Base-by-base conservation (phyloP, 164 flowering plant species). In the Aristolochia fimbriata region DNA sequence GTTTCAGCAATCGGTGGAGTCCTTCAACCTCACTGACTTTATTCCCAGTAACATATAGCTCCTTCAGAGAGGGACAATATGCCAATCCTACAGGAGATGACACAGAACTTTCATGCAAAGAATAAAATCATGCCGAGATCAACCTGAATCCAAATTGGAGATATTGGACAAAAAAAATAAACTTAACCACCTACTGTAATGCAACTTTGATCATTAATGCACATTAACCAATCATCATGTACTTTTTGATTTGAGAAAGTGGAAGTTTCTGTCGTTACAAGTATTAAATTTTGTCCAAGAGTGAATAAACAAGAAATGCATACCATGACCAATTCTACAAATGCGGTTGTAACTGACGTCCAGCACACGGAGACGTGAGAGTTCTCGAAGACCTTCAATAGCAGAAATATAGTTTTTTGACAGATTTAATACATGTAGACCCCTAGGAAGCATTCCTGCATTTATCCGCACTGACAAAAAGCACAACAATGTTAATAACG, bases 21-120 rank as follows among this genome's bases (percentile, higher is more conserved):
- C 97, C 97, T 57, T 93, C 99, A 4, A 89, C 80, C 23, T 82
- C 82, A 55, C 99, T 86, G 13, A 90, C 88, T 83, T 88, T 93
- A 83, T 93, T 93, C 24, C 97, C 97, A 17, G 96, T 80, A 3
- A 93, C 80, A 58, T 86, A 90, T 24, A 93, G 85, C 73, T 90
- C 99, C 69, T 88, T 93, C 62, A 93, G 80, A 41, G 81, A 67
- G 15, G 80, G 68, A 61, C 99, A 87, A 58, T 75, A 84, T 12
- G 97, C 83, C 70, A 92, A 68, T 10, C 96, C 96, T 88, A 61
- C 20, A 27, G 47, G 1, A 37, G 4, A 37, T 1, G 8, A 37
- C 43, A 37, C 12, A 10, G 5, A 2, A 27, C 30, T 27, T 27
- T 37, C 8, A 37, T 37, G 9, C 9, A 37, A 37, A 7, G 43